These are phyloP conservation scores for Salvia hispanica DNA, from an alignment of 257 asterid genomes.

Conservation along the genomic window DNA sequence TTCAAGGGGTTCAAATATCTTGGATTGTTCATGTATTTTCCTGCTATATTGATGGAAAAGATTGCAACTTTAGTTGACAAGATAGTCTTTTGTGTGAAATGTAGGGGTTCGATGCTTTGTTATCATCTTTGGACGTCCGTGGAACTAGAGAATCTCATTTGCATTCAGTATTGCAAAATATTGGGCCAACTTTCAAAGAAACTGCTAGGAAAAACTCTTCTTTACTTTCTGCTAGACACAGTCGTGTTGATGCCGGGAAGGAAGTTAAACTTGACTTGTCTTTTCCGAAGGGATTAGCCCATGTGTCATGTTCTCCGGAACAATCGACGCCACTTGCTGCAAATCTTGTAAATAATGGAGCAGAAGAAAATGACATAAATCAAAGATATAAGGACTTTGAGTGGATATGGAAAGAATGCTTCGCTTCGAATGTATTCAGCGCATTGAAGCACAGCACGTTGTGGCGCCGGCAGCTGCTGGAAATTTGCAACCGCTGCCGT, in stretches of 20 bases:
- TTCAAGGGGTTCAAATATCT: neutral
- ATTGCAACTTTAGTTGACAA: conserved; percentile 2
- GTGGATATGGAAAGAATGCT: conserved; percentile 83
- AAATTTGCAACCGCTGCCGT: conserved; percentile 60
- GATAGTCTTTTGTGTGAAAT: conserved; percentile 6
- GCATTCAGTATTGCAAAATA: conserved; percentile 68
- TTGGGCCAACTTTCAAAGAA: conserved; percentile 66
- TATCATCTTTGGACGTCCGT: conserved; percentile 78
- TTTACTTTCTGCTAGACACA: conserved; percentile 25
- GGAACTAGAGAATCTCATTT: conserved; percentile 84
- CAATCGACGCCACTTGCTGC: conserved; percentile 36
- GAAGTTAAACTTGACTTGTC: conserved; percentile 33
- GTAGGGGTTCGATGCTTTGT: conserved; percentile 76
- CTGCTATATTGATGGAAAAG: neutral
- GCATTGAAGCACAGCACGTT: conserved; percentile 51
- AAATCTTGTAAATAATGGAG: conserved; percentile 39
- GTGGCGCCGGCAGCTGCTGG: conserved; percentile 50
- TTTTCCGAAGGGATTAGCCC: conserved; percentile 29
- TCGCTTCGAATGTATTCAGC: conserved; percentile 38
- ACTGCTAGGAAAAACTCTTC: conserved; percentile 40
- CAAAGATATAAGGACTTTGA: conserved; percentile 54
- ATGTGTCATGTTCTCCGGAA: conserved; percentile 31
- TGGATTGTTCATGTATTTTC: neutral
- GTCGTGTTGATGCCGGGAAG: conserved; percentile 31
- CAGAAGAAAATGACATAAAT: conserved; percentile 41